Conservation (phyloP, 345 rosid genomes). For the Rhodamnia rubescens region DNA sequence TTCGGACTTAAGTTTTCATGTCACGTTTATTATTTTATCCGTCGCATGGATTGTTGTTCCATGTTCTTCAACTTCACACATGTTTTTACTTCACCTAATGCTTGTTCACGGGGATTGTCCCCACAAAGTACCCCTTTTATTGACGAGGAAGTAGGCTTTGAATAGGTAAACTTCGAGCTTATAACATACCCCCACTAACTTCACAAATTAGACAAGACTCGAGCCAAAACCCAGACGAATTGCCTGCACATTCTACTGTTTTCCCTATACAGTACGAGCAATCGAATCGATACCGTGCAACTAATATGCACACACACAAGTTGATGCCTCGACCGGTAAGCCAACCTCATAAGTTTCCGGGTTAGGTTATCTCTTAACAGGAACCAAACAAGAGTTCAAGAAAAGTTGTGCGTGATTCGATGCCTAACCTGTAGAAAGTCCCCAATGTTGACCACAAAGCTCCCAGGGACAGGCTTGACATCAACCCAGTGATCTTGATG, state of each 20-base stretch:
- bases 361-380: neutral
- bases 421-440: conserved; percentile 14
- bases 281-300: neutral
- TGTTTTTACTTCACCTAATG: neutral
- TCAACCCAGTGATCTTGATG: conserved; percentile 30
- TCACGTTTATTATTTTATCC: neutral
- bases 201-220: neutral
- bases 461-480: conserved; percentile 14
- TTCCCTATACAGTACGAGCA: neutral
- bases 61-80: neutral
- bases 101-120: neutral
- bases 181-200: neutral
- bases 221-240: neutral
- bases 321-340: neutral
- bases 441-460: conserved; percentile 17
- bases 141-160: neutral
- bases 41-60: neutral
- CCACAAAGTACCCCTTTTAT: neutral
- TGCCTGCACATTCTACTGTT: neutral
- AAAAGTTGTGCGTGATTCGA: neutral
- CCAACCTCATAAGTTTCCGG: neutral
- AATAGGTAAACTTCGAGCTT: neutral
- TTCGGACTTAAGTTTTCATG: neutral
- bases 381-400: neutral
- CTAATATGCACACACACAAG: neutral